phyloP scores from a whole-genome alignment of 257 asterid genomes.

The Verbena officinalis region DNA sequence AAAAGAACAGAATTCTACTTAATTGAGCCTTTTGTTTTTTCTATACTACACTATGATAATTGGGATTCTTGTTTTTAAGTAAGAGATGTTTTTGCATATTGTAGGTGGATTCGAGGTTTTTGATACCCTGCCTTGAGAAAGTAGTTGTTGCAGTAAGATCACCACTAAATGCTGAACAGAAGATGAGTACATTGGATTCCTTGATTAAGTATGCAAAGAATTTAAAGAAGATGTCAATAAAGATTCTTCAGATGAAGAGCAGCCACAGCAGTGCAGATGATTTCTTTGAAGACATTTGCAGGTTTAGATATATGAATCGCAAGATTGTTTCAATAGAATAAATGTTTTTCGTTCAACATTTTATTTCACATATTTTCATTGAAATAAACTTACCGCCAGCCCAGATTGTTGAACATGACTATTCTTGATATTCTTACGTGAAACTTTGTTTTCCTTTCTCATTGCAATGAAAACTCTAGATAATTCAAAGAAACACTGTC shows the following conservation, averaged over 20 bases:
- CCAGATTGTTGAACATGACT: slow-evolving; percentile 15
- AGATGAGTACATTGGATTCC: slow-evolving; percentile 84
- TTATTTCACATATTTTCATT: slow-evolving; percentile 5
- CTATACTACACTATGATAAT: neutral
- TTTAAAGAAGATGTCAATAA: slow-evolving; percentile 73
- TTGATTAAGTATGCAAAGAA: slow-evolving; percentile 61
- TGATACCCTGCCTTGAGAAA: slow-evolving; percentile 75
- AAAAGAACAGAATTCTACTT: neutral
- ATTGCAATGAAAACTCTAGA: neutral
- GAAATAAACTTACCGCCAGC: slow-evolving; percentile 1
- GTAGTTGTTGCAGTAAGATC: slow-evolving; percentile 85
- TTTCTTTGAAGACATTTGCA: slow-evolving; percentile 91
- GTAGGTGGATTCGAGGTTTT: slow-evolving; percentile 77
- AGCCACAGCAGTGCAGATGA: slow-evolving; percentile 97
- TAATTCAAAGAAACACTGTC: neutral
- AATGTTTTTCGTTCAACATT: slow-evolving; percentile 8
- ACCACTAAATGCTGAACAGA: slow-evolving; percentile 93
- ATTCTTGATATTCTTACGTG: slow-evolving; percentile 22
- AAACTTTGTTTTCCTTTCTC: neutral
- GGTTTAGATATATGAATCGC: slow-evolving; percentile 63
- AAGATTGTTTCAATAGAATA: slow-evolving; percentile 72
- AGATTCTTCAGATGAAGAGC: slow-evolving; percentile 98
- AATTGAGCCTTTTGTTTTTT: neutral
- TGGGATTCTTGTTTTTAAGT: neutral
- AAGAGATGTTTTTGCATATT: neutral